Conservation (phyloP, 2,329 filamentous ascomycete genomes). For the Paracorniculantispora psalliotae region DNA sequence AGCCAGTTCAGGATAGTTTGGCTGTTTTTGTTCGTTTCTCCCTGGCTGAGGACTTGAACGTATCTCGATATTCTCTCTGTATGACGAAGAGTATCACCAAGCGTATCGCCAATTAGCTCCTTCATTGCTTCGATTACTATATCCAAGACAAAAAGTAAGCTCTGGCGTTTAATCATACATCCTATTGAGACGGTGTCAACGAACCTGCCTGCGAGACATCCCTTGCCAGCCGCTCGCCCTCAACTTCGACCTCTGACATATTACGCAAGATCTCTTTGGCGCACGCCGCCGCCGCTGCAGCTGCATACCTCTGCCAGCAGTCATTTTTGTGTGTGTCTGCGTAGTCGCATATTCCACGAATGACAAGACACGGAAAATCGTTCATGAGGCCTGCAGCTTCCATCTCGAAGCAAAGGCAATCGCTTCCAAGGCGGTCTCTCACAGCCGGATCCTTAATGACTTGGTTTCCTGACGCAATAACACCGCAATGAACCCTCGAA, state of each 20-base stretch:
- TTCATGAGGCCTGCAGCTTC: constrained; percentile 18
- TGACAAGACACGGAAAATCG: constrained; percentile 23
- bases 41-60: too few relatives aligned
- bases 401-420: constrained; percentile 23
- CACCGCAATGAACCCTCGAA: constrained; percentile 19
- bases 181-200: neutral
- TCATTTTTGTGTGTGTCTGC: constrained; percentile 24
- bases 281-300: constrained; percentile 21
- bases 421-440: constrained; percentile 7
- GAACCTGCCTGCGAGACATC: neutral
- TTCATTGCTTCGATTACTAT: too few relatives aligned
- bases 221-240: neutral
- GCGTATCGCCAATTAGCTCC: too few relatives aligned
- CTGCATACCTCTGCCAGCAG: constrained; percentile 21
- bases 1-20: too few relatives aligned
- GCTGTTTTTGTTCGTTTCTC: too few relatives aligned
- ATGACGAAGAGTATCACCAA: too few relatives aligned
- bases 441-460: constrained; percentile 16
- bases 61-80: too few relatives aligned
- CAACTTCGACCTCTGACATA: neutral
- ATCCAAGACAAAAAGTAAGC: too few relatives aligned
- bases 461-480: constrained; percentile 21
- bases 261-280: constrained; percentile 13
- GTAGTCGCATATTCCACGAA: constrained; percentile 32
- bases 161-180: neutral